Base-by-base conservation (phyloP, 2,329 filamentous ascomycete species). In the Cadophora sp. region DNA sequence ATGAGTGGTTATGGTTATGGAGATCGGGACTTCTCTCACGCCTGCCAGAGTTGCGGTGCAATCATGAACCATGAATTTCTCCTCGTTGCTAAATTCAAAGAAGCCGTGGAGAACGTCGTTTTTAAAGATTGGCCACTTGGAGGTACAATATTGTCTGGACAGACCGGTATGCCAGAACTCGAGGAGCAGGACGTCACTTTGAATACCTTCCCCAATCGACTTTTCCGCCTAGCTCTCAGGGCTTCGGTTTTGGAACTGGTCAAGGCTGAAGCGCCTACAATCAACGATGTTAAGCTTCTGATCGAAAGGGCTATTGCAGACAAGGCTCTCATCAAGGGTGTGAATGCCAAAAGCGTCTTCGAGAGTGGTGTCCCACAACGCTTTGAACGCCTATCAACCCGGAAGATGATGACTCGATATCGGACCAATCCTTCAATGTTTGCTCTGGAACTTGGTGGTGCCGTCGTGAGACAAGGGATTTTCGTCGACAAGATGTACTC, bases 401-500 rank as follows among this genome's bases (percentile, higher is more conserved):
- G 89, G 16, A 87, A 86, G 75, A 90, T 91, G 87, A 90, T 93
- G 87, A 84, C 83, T 24, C 81, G 86, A 1, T 93, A 92, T 74
- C 91, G 89, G 88, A 83, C 87, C 24, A 92, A 92, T 74, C 81
- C 80, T n/a, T 86, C 85, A 1, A 80, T 82, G 0, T 91, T 92
- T 68, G 85, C 86, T 0, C 80, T 92, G 0, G 89, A 92, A 67
- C 85, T 92, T 1, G 80, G 83, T 4, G 87, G 88, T 1, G 90
- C 89, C 0, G 87, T 91, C 2, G 81, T 90, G 71, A 82, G 90
- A 0, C 90, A 93, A 74, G 85, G 87, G 20, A 81, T 84, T 56
- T 92, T 92, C 71, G 79, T 88, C 2, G 86, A 89, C 66, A 92
- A 95, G 80, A 94, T 95, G 91, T 83, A 86, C 71, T 83, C 85